Conservation (phyloP, 192 early-diverging fungal species). For the Entomortierella parvispora region DNA sequence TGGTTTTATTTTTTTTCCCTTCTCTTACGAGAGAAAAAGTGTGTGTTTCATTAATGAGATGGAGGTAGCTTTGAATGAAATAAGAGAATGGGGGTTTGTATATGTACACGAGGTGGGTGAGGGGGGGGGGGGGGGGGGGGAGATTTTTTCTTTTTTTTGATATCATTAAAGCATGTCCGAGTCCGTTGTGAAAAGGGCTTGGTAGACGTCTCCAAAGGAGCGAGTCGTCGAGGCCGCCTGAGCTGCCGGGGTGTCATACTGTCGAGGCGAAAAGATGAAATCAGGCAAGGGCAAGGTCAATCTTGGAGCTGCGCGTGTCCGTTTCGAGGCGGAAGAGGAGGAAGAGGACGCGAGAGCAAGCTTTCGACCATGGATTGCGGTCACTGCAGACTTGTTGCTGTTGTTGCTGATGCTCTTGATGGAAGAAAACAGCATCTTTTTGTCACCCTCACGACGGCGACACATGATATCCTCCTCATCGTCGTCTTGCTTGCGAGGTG, state of each 20-base stretch:
- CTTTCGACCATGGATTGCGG: no score
- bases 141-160: background rate
- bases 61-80: no score
- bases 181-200: conserved; percentile 30
- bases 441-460: background rate
- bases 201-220: conserved; percentile 39
- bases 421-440: background rate
- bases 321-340: no score
- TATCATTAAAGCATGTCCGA: conserved; percentile 1
- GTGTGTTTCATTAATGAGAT: no score
- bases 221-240: conserved; percentile 17
- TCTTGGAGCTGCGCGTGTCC: background rate
- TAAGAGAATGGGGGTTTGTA: no score
- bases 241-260: conserved; percentile 8
- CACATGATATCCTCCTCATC: no score
- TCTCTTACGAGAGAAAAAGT: no score
- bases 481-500: no score
- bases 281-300: conserved; percentile 8
- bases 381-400: background rate
- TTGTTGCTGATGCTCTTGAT: conserved; percentile 4
- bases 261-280: conserved; percentile 43
- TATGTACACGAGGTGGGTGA: no score
- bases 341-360: background rate
- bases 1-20: no score
- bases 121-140: background rate